Percentiles rank a stretch among this genome's conserved stretches.
phyloP scores from a whole-genome alignment of 2,329 filamentous ascomycete species.

The Alternaria incomplexa region DNA sequence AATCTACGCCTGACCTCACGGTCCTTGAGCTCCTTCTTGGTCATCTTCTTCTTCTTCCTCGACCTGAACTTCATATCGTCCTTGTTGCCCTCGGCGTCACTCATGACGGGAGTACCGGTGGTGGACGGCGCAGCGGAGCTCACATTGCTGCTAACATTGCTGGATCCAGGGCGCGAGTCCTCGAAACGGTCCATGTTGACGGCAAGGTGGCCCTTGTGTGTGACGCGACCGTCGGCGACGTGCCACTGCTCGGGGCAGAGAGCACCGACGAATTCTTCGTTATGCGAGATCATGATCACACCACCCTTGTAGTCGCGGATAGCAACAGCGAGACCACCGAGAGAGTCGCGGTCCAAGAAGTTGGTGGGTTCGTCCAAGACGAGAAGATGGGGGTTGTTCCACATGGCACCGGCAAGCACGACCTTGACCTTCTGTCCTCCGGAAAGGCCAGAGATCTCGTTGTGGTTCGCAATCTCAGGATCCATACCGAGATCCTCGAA shows the following conservation, averaged over 20 bases:
- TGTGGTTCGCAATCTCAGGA: conserved; percentile 98
- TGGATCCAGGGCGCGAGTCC: conserved; percentile 71
- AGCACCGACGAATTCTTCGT: conserved; percentile 97
- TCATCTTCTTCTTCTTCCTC: conserved; percentile 99
- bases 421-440: conserved; percentile 99
- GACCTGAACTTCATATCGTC: conserved; percentile 85
- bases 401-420: conserved; percentile 93
- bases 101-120: conserved; percentile 72
- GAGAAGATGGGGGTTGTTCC: conserved; percentile 97
- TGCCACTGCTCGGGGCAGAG: conserved; percentile 97
- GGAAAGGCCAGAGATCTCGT: conserved; percentile 93
- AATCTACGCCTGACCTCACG: conserved; percentile 83
- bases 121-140: conserved; percentile 49
- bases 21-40: conserved; percentile 94
- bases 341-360: conserved; percentile 97
- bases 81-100: conserved; percentile 79
- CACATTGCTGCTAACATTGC: conserved; percentile 56
- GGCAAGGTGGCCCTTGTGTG: conserved; percentile 78
- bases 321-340: conserved; percentile 94
- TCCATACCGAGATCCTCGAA: conserved; percentile 97
- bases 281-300: conserved; percentile 99
- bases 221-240: conserved; percentile 84
- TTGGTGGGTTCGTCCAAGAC: conserved; percentile 99
- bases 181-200: conserved; percentile 85
- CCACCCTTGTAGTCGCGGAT: conserved; percentile 98